phyloP scores from a whole-genome alignment of 176 grass and related monocot species.

The Eragrostis curvula region DNA sequence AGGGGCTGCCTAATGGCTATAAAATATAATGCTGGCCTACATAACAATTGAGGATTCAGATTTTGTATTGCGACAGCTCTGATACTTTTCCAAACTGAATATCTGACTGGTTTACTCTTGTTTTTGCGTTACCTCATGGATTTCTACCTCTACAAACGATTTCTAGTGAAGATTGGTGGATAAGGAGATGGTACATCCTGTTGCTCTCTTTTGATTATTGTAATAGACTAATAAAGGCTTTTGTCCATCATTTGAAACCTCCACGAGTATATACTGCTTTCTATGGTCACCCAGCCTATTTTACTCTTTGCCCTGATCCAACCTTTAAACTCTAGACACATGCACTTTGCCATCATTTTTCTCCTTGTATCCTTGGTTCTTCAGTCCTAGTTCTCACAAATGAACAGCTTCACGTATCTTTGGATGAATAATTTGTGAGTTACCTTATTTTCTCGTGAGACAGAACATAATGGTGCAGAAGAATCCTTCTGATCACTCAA shows the following conservation, averaged over 20 bases:
- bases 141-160: slow-evolving; percentile 37
- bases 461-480: slow-evolving; percentile 63
- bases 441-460: slow-evolving; percentile 50
- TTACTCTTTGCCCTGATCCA: background rate
- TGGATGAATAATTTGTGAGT: slow-evolving; percentile 10
- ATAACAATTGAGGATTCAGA: background rate
- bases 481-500: slow-evolving; percentile 26
- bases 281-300: slow-evolving; percentile 15
- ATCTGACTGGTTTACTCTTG: slow-evolving; percentile 48
- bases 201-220: slow-evolving; percentile 27
- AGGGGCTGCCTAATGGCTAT: slow-evolving; percentile 6
- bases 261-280: background rate
- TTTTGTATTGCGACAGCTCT: slow-evolving; percentile 13
- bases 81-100: background rate
- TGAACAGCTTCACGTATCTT: background rate
- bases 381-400: background rate
- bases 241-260: background rate
- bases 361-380: slow-evolving; percentile 7
- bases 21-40: background rate
- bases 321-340: slow-evolving; percentile 5
- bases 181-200: slow-evolving; percentile 74
- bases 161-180: slow-evolving; percentile 89
- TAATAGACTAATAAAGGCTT: background rate
- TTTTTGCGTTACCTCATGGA: slow-evolving; percentile 34
- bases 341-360: slow-evolving; percentile 11